Conservation (phyloP, 768 basidiomycete species). For the Zangia roseola region DNA sequence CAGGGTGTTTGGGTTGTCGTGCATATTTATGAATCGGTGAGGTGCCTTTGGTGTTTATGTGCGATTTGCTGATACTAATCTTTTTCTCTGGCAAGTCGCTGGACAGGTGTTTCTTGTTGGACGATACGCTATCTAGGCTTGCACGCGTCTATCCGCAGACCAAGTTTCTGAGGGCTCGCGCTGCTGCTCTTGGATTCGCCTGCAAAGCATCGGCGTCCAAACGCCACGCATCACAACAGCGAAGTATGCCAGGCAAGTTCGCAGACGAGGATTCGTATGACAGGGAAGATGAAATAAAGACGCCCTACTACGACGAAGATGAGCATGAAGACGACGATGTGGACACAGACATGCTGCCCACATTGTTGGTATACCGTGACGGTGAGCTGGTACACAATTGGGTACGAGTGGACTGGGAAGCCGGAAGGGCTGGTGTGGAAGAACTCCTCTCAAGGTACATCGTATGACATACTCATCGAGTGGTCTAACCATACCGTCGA, state of each 20-base stretch:
- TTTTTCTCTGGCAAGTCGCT: constrained; percentile 48
- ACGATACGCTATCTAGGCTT: constrained; percentile 63
- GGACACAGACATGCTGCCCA: constrained; percentile 78
- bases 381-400: constrained; percentile 86
- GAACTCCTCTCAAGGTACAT: constrained; percentile 61
- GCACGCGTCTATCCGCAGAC: constrained; percentile 69
- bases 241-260: constrained; percentile 32
- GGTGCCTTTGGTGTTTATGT: constrained; percentile 23
- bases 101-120: constrained; percentile 70
- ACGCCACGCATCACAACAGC: constrained; percentile 7
- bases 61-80: constrained; percentile 2
- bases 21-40: constrained; percentile 79
- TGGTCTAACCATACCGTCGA: background rate
- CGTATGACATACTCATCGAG: background rate
- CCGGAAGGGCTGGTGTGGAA: constrained; percentile 62
- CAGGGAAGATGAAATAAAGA: constrained; percentile 29
- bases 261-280: constrained; percentile 44
- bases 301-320: constrained; percentile 37
- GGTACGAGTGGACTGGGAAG: constrained; percentile 89
- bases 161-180: constrained; percentile 83
- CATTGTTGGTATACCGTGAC: constrained; percentile 72
- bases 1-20: constrained; percentile 77
- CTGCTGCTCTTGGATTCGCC: constrained; percentile 73
- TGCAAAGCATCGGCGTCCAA: constrained; percentile 30
- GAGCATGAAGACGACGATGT: constrained; percentile 60